These are phyloP conservation scores for Deinandra increscens DNA, from an alignment of 129 eudicot genomes.

Conservation along the genomic window DNA sequence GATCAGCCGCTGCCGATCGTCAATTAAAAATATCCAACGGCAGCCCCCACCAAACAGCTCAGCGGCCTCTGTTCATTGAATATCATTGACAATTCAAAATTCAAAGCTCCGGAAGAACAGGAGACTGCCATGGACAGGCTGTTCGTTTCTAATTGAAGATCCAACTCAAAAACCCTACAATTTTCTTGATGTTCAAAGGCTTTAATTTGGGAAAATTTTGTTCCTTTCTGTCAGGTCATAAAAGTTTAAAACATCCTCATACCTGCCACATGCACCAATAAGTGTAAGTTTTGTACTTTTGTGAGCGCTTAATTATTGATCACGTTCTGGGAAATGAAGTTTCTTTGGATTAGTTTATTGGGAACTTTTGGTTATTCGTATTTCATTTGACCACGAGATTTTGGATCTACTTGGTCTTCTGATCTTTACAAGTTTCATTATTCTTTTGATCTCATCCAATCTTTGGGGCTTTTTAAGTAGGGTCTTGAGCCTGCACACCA, in stretches of 20 bases:
- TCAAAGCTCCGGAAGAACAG: constrained; percentile 3
- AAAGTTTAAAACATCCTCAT: not conserved
- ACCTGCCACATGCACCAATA: constrained; percentile 27
- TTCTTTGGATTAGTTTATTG: not conserved
- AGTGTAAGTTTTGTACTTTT: constrained; percentile 31
- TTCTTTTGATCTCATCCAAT: not conserved
- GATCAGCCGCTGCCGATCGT: constrained; percentile 17
- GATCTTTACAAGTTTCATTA: constrained; percentile 11
- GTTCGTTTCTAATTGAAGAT: constrained; percentile 20
- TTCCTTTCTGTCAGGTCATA: constrained; percentile 20
- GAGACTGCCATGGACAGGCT: constrained; percentile 10
- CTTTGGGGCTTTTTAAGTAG: not conserved
- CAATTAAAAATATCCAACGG: not conserved
- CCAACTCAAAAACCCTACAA: constrained; percentile 12
- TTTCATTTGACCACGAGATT: constrained; percentile 21
- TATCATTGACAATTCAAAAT: not conserved
- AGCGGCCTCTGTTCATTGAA: constrained; percentile 13
- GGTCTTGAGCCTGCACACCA: constrained; percentile 21
- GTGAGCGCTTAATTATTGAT: constrained; percentile 24
- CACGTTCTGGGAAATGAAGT: constrained; percentile 30
- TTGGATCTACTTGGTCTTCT: constrained; percentile 17
- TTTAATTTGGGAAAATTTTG: not conserved
- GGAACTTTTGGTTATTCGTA: constrained; percentile 5
- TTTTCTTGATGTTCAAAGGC: not conserved
- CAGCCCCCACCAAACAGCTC: no score